Conservation (phyloP, 1,139 yeast species). For the Hemisphaericaspora xylanilytica region DNA sequence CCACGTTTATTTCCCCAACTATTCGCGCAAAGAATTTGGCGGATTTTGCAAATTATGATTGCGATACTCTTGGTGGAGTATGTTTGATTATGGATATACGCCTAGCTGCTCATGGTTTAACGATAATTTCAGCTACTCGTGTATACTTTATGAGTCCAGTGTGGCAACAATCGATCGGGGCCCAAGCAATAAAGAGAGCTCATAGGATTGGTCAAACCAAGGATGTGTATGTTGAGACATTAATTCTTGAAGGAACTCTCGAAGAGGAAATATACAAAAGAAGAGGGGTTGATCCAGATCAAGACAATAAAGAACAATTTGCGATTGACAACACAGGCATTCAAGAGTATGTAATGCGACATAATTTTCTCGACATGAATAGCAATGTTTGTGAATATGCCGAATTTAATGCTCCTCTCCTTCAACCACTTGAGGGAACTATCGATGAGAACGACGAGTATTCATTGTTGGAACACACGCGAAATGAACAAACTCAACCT, state of each 20-base stretch:
- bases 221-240: slow-evolving; percentile 55
- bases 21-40: slow-evolving; percentile 54
- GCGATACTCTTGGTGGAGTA: slow-evolving; percentile 41
- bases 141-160: slow-evolving; percentile 70
- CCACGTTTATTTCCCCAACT: slow-evolving; percentile 52
- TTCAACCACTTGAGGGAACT: neutral
- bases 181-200: slow-evolving; percentile 13
- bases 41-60: slow-evolving; percentile 44
- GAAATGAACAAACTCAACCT: slow-evolving; percentile 3
- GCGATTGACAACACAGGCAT: slow-evolving; percentile 58
- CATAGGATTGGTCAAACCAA: slow-evolving; percentile 14
- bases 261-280: slow-evolving; percentile 64
- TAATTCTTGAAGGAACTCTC: slow-evolving; percentile 57
- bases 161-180: slow-evolving; percentile 67
- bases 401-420: slow-evolving; percentile 24
- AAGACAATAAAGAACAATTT: slow-evolving; percentile 24
- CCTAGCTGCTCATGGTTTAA: slow-evolving; percentile 68
- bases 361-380: slow-evolving; percentile 41
- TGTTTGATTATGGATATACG: slow-evolving; percentile 64
- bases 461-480: slow-evolving; percentile 25
- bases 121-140: slow-evolving; percentile 64
- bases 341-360: slow-evolving; percentile 52
- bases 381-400: slow-evolving; percentile 27
- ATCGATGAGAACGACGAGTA: slow-evolving; percentile 19
- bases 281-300: slow-evolving; percentile 21